phyloP scores from a whole-genome alignment of 2,329 filamentous ascomycete genomes.

The Juglanconis juglandina region DNA sequence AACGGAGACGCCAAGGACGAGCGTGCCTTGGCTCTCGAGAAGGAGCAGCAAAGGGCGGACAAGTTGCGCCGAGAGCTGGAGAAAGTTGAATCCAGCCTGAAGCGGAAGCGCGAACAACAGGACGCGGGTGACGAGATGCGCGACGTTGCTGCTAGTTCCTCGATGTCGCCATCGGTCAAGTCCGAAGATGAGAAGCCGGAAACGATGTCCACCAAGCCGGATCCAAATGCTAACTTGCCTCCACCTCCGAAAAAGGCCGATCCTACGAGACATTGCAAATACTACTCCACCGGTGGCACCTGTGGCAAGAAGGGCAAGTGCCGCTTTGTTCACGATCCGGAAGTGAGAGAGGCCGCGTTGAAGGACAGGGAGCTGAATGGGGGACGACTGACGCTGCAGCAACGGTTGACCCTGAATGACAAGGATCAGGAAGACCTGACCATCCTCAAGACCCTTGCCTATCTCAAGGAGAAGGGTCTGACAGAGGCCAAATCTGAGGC shows the following conservation, averaged over 20 bases:
- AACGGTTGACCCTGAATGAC: conserved; percentile 64
- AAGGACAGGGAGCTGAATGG: conserved; percentile 63
- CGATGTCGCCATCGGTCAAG: conserved; percentile 35
- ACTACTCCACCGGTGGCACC: conserved; percentile 65
- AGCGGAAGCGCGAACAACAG: conserved; percentile 65
- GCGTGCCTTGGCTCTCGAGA: conserved; percentile 46
- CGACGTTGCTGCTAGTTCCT: conserved; percentile 38
- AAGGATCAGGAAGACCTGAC: conserved; percentile 66
- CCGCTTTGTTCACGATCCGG: conserved; percentile 66
- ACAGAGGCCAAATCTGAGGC: conserved; percentile 36
- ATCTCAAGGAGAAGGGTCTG: conserved; percentile 58
- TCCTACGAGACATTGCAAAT: conserved; percentile 65
- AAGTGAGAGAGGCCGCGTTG: conserved; percentile 60
- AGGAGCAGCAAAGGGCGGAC: conserved; percentile 53
- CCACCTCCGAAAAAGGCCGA: conserved; percentile 56
- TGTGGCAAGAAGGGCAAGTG: conserved; percentile 74
- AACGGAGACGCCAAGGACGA: conserved; percentile 49
- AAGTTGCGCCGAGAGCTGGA: conserved; percentile 62
- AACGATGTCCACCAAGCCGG: conserved; percentile 48
- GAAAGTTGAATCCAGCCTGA: conserved; percentile 67
- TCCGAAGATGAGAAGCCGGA: conserved; percentile 61
- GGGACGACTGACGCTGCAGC: conserved; percentile 62
- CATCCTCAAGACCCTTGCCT: conserved; percentile 63
- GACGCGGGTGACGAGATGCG: conserved; percentile 67
- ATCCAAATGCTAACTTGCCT: conserved; percentile 31